Percentiles rank a stretch among this genome's conserved stretches.
Evolutionary conservation across 176 grass and related monocot genomes (phyloP).

Genomic region (Tuctoria greenei): DNA sequence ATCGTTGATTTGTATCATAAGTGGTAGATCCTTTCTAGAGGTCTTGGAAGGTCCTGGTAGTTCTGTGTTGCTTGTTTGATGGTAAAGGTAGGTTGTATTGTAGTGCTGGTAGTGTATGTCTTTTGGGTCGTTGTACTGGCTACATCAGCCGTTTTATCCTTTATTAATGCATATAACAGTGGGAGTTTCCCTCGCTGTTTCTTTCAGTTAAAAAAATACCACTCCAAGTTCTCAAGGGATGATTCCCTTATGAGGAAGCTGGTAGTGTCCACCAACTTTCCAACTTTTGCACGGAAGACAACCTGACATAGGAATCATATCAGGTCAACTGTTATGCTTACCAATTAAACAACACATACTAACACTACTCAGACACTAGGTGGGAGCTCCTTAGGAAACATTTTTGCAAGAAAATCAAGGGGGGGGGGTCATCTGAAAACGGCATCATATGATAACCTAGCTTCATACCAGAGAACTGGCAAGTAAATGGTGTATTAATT

Average conservation of each 20-base stretch:
- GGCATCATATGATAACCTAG: background rate
- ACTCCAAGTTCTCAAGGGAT: conserved; percentile 98
- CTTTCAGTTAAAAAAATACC: too few relatives aligned
- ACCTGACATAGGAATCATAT: conserved; percentile 50
- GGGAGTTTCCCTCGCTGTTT: too few relatives aligned
- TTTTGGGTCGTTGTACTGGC: too few relatives aligned
- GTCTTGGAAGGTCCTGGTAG: too few relatives aligned
- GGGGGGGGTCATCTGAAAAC: background rate
- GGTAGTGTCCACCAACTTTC: conserved; percentile 83
- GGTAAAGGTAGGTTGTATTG: too few relatives aligned
- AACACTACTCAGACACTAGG: conserved; percentile 7
- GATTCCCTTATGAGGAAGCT: conserved; percentile 91
- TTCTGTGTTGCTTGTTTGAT: too few relatives aligned
- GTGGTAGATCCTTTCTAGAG: too few relatives aligned
- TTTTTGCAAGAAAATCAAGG: conserved; percentile 6
- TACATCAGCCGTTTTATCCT: too few relatives aligned
- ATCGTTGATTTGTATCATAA: too few relatives aligned
- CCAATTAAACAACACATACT: background rate
- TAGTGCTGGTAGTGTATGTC: too few relatives aligned
- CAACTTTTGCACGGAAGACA: conserved; percentile 86
- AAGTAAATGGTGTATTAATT: conserved; percentile 7
- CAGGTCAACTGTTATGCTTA: background rate
- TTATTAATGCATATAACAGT: too few relatives aligned
- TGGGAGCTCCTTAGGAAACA: background rate
- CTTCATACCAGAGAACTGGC: conserved; percentile 19